phyloP scores from a whole-genome alignment of 176 grass and related monocot genomes.

The Coix lacrymajobi region DNA sequence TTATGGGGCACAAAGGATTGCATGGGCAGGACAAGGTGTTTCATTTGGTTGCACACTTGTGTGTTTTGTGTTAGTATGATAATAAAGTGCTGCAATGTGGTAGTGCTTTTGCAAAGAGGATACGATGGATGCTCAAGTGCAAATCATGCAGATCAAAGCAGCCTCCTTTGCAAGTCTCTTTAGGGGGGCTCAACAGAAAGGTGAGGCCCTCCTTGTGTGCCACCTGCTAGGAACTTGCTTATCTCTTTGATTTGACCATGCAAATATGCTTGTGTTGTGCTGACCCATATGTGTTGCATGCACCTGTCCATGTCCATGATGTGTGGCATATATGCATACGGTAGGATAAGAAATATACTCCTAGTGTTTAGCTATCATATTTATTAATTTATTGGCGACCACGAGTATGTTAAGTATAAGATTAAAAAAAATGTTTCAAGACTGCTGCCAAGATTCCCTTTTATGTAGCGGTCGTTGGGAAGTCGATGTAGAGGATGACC shows the following conservation, averaged over 20 bases:
- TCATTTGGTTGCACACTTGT: neutral
- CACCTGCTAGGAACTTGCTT: constrained; percentile 24
- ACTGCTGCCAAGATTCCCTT: neutral
- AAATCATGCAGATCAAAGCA: constrained; percentile 26
- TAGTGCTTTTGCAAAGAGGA: constrained; percentile 28
- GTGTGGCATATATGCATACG: neutral
- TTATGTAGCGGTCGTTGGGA: neutral
- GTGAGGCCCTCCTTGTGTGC: neutral
- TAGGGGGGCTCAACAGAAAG: neutral
- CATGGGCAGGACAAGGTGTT: neutral
- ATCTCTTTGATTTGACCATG: constrained; percentile 19
- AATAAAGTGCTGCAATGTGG: neutral
- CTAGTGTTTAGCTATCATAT: neutral
- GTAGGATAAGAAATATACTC: neutral
- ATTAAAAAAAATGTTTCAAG: neutral
- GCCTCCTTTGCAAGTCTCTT: constrained; percentile 16
- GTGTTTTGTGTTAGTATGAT: constrained; percentile 3
- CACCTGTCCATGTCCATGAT: neutral
- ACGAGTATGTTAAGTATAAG: neutral
- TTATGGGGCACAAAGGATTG: neutral
- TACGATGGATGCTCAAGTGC: constrained; percentile 6
- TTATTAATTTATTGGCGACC: neutral
- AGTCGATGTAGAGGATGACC: neutral
- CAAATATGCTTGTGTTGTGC: neutral
- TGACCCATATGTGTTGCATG: neutral